A percentile compares a stretch with the other conserved stretches of the same genome.
phyloP scores from a whole-genome alignment of 306 rosid genomes.

The Cucurbita ficifolia region DNA sequence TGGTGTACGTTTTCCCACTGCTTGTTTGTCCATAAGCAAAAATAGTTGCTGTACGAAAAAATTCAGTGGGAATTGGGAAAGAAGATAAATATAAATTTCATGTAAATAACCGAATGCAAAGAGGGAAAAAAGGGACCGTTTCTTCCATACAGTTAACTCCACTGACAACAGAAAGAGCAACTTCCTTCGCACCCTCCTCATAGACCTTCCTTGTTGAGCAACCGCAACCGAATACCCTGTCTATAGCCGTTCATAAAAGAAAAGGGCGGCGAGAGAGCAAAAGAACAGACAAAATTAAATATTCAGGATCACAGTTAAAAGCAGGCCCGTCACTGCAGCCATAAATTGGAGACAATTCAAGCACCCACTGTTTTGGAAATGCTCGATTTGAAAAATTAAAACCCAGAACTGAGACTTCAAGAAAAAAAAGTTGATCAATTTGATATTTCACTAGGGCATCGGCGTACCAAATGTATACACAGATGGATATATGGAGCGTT shows the following conservation, averaged over 20 bases:
- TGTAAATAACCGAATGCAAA: conserved; percentile 6
- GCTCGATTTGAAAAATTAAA: neutral
- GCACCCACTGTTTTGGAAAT: neutral
- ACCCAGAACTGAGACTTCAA: neutral
- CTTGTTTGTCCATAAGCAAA: conserved; percentile 99
- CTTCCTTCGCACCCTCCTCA: conserved; percentile 80
- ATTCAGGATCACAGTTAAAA: neutral
- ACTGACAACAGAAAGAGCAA: conserved; percentile 80
- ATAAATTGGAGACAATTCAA: neutral
- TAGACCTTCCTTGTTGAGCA: conserved; percentile 76
- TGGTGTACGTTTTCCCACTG: conserved; percentile 93
- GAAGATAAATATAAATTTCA: neutral
- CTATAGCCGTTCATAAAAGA: conserved; percentile 24
- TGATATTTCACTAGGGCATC: neutral
- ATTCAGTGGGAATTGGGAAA: conserved; percentile 6
- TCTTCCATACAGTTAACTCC: conserved; percentile 78
- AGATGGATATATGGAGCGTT: conserved; percentile 87
- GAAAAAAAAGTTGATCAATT: neutral
- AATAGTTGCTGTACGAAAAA: conserved; percentile 57
- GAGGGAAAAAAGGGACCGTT: neutral
- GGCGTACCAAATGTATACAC: conserved; percentile 82
- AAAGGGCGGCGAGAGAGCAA: conserved; percentile 13
- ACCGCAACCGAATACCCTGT: conserved; percentile 72
- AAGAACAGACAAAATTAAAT: conserved; percentile 1
- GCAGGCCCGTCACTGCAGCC: neutral